Base-by-base conservation (phyloP, 257 asterid genomes). In the Jacaranda mimosifolia region DNA sequence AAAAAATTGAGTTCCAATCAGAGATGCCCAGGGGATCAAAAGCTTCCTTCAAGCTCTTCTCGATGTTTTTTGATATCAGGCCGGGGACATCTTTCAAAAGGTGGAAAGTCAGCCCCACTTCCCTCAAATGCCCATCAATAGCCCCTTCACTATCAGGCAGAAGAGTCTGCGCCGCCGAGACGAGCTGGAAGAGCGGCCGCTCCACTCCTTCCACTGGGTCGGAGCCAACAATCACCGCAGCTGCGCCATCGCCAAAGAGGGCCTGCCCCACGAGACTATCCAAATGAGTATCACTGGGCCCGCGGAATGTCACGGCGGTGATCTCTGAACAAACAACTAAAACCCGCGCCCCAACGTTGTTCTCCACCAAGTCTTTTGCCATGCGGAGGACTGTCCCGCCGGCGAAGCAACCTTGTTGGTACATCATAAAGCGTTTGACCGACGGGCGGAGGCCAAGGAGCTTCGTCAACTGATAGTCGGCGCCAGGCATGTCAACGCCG, bases 401-500 rank as follows among this genome's bases (percentile, higher is more conserved):
- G 0, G 88, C 97, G 58, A 80, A 85, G 85, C 97, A 92, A 70
- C 95, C 97, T 62, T 91, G 94, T 64, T 92, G 95, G 86, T 88
- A 92, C 91, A 93, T 84, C 94, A 91, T 91, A 81, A 82, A 77
- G 8, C 98, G 89, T 63, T 82, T 85, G 26, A 92, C 91, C 6
- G 96, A 83, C 1, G 96, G 88, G 38, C 88, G 85, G 52, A 92
- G 96, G 64, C 92, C 96, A 32, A 91, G 89, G 39, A 91, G 92
- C 79, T 87, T 92, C 39, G 96, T 84, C 5, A 92, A 91, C 73
- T 88, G 91, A 80, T 85, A 91, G 88, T 92, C 97, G 8, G 91
- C 89, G 11, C 97, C 95, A 6, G 97, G 97, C 95, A 92, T 92
- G 91, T 92, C 97, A 49, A 91, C 95, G 48, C 97, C 97, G 78